These are phyloP conservation scores for Penicillium sp. DNA, from an alignment of 2,329 filamentous ascomycete genomes.

Conservation along the genomic window DNA sequence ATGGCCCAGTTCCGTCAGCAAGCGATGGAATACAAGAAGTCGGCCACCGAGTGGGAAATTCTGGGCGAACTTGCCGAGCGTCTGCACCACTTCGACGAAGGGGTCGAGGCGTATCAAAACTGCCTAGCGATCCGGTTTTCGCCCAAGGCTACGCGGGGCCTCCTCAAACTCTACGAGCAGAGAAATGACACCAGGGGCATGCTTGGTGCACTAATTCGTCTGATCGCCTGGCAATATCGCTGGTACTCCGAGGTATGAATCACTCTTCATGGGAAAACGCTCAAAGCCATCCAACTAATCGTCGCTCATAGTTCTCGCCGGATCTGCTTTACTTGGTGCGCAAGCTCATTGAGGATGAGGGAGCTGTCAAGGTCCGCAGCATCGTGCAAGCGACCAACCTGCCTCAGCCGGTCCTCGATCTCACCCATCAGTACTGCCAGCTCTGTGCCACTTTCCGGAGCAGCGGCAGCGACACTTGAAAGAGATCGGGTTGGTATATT, in stretches of 20 bases:
- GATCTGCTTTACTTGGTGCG: conserved; percentile 85
- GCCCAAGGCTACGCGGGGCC: conserved; percentile 85
- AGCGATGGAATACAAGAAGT: conserved; percentile 94
- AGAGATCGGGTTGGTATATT: not conserved
- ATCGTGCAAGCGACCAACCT: conserved; percentile 96
- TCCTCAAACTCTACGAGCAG: conserved; percentile 78
- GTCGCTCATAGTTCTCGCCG: conserved; percentile 76
- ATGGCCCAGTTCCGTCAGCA: conserved; percentile 95
- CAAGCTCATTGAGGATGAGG: conserved; percentile 94
- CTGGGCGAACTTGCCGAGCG: conserved; percentile 90
- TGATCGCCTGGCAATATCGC: conserved; percentile 97
- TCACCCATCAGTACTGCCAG: conserved; percentile 95
- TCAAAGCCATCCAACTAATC: conserved; percentile 15
- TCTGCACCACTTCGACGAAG: conserved; percentile 88
- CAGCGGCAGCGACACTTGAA: conserved; percentile 83
- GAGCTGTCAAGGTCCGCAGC: conserved; percentile 93
- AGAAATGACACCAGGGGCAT: conserved; percentile 79
- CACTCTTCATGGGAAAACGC: not conserved
- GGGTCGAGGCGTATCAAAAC: conserved; percentile 87
- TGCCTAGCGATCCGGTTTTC: conserved; percentile 89
- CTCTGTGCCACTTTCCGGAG: conserved; percentile 94
- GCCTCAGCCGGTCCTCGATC: conserved; percentile 87
- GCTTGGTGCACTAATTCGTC: conserved; percentile 80
- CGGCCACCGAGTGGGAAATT: conserved; percentile 97
- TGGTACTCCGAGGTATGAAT: conserved; percentile 89